These are phyloP conservation scores for Conidiobolus coronatus DNA, from an alignment of 371 early-diverging fungal species.

Conservation along the genomic window DNA sequence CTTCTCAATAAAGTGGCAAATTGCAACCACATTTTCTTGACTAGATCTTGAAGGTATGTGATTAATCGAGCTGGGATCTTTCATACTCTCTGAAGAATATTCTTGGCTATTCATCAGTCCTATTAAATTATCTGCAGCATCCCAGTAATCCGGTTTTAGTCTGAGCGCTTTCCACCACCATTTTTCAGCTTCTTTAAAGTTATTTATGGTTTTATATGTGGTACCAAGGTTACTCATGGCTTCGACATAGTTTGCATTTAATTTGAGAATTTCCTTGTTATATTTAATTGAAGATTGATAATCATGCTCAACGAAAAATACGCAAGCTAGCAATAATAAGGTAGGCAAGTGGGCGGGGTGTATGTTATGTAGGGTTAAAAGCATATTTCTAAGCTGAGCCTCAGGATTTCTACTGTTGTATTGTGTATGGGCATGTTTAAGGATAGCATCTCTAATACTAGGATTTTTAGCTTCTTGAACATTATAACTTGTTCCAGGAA, in stretches of 20 bases:
- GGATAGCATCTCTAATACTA: slow-evolving; percentile 22
- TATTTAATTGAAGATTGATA: slow-evolving; percentile 44
- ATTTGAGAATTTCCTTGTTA: slow-evolving; percentile 52
- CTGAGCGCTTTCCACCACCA: slow-evolving; percentile 73
- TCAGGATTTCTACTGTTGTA: slow-evolving; percentile 31
- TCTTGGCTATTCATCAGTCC: slow-evolving; percentile 19
- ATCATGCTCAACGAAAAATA: slow-evolving; percentile 55
- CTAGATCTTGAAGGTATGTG: not conserved
- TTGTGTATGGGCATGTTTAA: slow-evolving; percentile 36
- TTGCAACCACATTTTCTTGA: slow-evolving; percentile 39
- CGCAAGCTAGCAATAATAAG: slow-evolving; percentile 62
- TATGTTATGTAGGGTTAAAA: slow-evolving; percentile 31
- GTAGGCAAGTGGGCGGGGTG: slow-evolving; percentile 56
- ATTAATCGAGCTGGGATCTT: not conserved
- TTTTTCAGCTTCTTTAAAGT: slow-evolving; percentile 44
- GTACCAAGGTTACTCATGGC: slow-evolving; percentile 84
- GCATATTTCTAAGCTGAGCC: slow-evolving; percentile 19
- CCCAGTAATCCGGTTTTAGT: slow-evolving; percentile 77
- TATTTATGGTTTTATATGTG: slow-evolving; percentile 55
- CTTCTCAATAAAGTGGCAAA: slow-evolving; percentile 57
- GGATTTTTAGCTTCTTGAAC: slow-evolving; percentile 8
- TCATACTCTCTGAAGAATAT: too few relatives aligned
- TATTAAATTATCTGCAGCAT: slow-evolving; percentile 70
- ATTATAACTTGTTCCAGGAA: slow-evolving; percentile 12
- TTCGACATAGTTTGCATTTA: slow-evolving; percentile 69